Base-by-base conservation (phyloP, 169 alveolate genomes). In the Amoebophrya sp. region DNA sequence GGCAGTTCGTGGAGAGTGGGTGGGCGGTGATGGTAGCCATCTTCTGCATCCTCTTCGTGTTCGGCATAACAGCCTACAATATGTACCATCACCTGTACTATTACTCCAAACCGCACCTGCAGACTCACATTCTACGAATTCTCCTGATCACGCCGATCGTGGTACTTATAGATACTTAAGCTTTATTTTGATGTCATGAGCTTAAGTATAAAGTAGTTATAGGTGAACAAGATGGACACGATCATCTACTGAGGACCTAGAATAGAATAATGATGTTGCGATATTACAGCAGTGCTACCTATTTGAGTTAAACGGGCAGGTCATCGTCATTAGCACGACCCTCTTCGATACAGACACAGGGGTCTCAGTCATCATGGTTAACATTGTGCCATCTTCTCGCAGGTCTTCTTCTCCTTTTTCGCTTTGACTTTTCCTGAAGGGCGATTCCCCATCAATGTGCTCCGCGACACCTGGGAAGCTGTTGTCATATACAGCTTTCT, bases 401-500 rank as follows among this genome's bases (percentile, higher is more conserved):
- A 36, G 53, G n/a, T 89, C n/a, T 33, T 34, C 40, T 89, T 36
- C 90, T 24, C 24, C 47, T 89, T 89, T 10, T 89, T 34, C 54
- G 90, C 40, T 33, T 89, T 89, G 34, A 47, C 40, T 14, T 36
- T 47, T 12, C 90, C 40, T 12, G 53, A 14, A 33, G 33, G 39
- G 54, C 53, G 54, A 29, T 34, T 89, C 1, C 90, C 40, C n/a
- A 36, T 89, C 53, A 40, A 89, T 6, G 36, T 40, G 53, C 6
- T 89, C 24, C 90, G 53, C 54, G 90, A 89, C n/a, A 26, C 39
- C 36, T 89, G 90, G 90, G 90, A 89, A 33, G 90, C 90, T 24
- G 90, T 89, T 1, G 90, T 89, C 23, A 40, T 89, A 3, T 89
- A 89, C 90, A 34, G 53, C 90, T 89, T 89, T 38, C 40, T 89